Base-by-base conservation (phyloP, 2,329 filamentous ascomycete species). In the Microdochium paspali region DNA sequence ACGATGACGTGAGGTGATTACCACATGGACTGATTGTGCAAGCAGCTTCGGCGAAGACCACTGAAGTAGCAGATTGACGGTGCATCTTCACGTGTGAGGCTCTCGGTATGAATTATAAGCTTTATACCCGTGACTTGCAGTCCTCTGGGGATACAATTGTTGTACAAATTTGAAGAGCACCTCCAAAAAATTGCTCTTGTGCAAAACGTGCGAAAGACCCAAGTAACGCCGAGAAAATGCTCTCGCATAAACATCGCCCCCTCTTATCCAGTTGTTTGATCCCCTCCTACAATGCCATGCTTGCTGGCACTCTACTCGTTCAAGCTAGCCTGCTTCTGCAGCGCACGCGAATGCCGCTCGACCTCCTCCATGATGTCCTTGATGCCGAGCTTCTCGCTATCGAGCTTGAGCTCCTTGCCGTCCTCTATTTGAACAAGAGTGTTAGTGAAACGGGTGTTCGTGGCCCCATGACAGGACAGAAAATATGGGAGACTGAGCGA, bases 331-430 rank as follows among this genome's bases (percentile, higher is more conserved):
- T 88, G 81, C 64, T 95, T 84, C 58, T 88, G 82, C 61, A 97
- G 68, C 56, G 76, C 73, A 55, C 93, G 79, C 45, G 90, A 95
- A 70, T 97, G 89, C 59, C 93, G 77, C 64, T 96, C 87, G 42
- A 95, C 82, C 67, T 97, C 90, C 64, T 90, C 87, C 49, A 91
- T 76, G 20, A 97, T 79, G 59, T 90, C 86, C 63, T 87, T 87
- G 62, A 97, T 90, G 56, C 83, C 85, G 68, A 90, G 74, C 65
- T 84, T 85, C 56, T 87, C 82, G 55, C 88, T 77, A 62, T 95
- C 83, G 32, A 97, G 77, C 28, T 81, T 80, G 71, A 97, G 80
- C 60, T 94, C 84, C 70, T 91, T 95, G 58, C 93, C 93, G 62
- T 96, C 93, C 76, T 95, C 88, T 94, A 62, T 47, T 6, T 6